These are phyloP conservation scores for Berberis thunbergii DNA, from an alignment of 164 flowering plant genomes.

Conservation along the genomic window DNA sequence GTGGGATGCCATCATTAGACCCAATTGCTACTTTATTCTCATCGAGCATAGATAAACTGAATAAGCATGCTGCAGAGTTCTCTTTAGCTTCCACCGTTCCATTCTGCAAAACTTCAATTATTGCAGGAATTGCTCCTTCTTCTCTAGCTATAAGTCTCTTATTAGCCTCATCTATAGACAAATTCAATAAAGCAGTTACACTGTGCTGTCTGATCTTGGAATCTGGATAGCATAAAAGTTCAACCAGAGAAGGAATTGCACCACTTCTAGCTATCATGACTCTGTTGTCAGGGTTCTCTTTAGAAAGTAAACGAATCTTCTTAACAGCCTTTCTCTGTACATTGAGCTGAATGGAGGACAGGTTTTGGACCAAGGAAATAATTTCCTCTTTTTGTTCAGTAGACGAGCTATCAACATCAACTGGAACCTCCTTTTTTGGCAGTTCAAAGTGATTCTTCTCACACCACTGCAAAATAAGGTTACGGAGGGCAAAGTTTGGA, in stretches of 20 bases:
- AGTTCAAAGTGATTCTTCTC: slow-evolving; percentile 52
- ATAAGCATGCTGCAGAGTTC: slow-evolving; percentile 85
- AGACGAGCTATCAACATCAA: slow-evolving; percentile 13
- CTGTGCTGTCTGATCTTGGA: slow-evolving; percentile 63
- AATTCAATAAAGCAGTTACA: slow-evolving; percentile 70
- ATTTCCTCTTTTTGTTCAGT: slow-evolving; percentile 32
- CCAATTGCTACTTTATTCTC: slow-evolving; percentile 61
- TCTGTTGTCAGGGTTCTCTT: slow-evolving; percentile 69
- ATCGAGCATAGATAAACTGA: slow-evolving; percentile 73
- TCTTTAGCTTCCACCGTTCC: slow-evolving; percentile 62
- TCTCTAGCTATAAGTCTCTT: slow-evolving; percentile 51
- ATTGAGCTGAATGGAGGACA: slow-evolving; percentile 41
- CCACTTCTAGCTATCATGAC: slow-evolving; percentile 48
- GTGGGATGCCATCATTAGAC: slow-evolving; percentile 53
- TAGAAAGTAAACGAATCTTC: slow-evolving; percentile 64
- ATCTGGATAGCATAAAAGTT: slow-evolving; percentile 57
- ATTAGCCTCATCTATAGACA: slow-evolving; percentile 71
- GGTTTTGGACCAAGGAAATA: slow-evolving; percentile 31
- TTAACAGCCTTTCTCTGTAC: slow-evolving; percentile 41
- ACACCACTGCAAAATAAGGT: slow-evolving; percentile 70
- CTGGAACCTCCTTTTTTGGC: slow-evolving; percentile 27
- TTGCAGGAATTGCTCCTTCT: slow-evolving; percentile 63
- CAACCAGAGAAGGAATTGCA: slow-evolving; percentile 54
- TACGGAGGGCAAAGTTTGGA: slow-evolving; percentile 72
- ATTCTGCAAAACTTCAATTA: slow-evolving; percentile 47